Percentiles rank a stretch among this genome's conserved stretches.
Evolutionary conservation across 208 protist species (phyloP).

Genomic region (Angomonas deanei): DNA sequence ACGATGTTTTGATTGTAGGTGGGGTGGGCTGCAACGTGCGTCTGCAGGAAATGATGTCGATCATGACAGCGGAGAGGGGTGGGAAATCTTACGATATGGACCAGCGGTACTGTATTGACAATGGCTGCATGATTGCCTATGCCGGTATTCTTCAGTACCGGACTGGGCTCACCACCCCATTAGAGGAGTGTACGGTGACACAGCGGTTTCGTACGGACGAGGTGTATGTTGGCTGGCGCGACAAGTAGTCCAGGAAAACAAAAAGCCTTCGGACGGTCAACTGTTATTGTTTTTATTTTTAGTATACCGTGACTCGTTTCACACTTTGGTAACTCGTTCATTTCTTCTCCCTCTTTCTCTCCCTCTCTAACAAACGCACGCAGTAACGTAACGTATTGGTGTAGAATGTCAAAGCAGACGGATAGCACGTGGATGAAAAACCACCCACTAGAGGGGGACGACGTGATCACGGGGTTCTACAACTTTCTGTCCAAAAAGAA

Average conservation of each 20-base stretch:
- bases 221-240: constrained; percentile 92
- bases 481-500: constrained; percentile 78
- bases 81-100: constrained; percentile 93
- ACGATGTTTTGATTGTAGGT: constrained; percentile 98
- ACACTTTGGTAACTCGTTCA: no score
- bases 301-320: no score
- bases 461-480: constrained; percentile 74
- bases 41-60: constrained; percentile 96
- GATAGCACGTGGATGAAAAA: constrained; percentile 83
- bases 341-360: background rate
- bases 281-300: no score
- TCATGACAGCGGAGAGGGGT: constrained; percentile 89
- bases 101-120: constrained; percentile 99
- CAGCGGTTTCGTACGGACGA: constrained; percentile 95
- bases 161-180: constrained; percentile 70
- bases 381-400: background rate
- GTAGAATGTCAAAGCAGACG: background rate
- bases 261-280: no score
- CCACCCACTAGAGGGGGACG: constrained; percentile 80
- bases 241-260: constrained; percentile 10
- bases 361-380: background rate
- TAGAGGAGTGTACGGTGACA: constrained; percentile 68
- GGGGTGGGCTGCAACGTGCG: constrained; percentile 98
- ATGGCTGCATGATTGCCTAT: constrained; percentile 99
- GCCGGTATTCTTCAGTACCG: constrained; percentile 91